Evolutionary conservation across 345 rosid genomes (phyloP).

Genomic region (Balakata baccata): DNA sequence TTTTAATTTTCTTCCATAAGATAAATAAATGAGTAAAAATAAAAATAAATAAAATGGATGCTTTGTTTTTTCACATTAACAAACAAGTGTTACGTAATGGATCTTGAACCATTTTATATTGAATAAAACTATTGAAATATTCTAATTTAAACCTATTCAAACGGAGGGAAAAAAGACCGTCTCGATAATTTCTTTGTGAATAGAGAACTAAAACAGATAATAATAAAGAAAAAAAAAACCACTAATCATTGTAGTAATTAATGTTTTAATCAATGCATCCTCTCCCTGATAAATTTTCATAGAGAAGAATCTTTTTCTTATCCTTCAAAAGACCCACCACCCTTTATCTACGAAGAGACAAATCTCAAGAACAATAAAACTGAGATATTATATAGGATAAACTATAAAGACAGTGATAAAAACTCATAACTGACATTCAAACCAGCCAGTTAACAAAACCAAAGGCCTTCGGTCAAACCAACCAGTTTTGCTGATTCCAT

Average conservation of each 20-base stretch:
- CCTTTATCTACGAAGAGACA: slow-evolving; percentile 14
- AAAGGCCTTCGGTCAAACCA: slow-evolving; percentile 34
- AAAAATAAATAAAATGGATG: neutral
- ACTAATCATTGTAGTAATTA: neutral
- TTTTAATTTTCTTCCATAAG: neutral
- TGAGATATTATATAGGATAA: slow-evolving; percentile 15
- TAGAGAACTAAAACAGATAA: neutral
- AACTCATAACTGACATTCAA: slow-evolving; percentile 31
- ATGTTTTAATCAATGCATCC: neutral
- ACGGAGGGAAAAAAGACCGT: neutral
- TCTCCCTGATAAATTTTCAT: too few relatives aligned
- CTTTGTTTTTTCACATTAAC: too few relatives aligned
- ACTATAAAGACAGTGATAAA: slow-evolving; percentile 21
- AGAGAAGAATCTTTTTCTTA: neutral
- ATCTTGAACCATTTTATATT: neutral
- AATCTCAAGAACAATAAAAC: neutral
- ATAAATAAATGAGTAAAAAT: neutral
- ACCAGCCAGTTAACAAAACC: too few relatives aligned
- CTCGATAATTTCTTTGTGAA: neutral
- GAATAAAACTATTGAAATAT: slow-evolving; percentile 7
- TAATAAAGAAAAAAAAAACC: neutral
- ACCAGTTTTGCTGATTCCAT: slow-evolving; percentile 32
- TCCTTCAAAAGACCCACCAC: neutral
- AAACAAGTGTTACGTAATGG: neutral
- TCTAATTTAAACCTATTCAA: slow-evolving; percentile 9